Conservation (phyloP, 83 land plant species). For the Diphasiastrum complanatum region DNA sequence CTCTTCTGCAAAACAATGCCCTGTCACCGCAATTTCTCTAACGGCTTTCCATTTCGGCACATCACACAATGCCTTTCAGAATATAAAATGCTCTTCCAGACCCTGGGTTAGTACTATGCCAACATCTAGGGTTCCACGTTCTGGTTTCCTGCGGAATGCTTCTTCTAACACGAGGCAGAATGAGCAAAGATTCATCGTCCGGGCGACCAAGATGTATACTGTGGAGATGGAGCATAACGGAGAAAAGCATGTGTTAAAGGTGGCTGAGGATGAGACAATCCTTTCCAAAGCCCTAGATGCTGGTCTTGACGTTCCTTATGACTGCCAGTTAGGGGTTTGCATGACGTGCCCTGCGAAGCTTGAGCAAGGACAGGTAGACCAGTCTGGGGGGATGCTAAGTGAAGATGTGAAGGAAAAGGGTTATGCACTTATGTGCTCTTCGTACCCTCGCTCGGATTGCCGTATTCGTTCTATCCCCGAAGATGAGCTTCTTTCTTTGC, state of each 20-base stretch:
- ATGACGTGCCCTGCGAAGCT: conserved; percentile 96
- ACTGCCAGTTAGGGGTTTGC: conserved; percentile 95
- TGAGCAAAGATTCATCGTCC: no score
- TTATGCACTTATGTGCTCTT: conserved; percentile 67
- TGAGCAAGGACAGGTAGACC: conserved; percentile 60
- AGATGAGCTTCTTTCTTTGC: conserved; percentile 85
- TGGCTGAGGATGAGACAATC: conserved; percentile 68
- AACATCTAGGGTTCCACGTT: no score
- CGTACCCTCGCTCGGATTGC: conserved; percentile 85
- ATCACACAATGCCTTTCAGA: no score
- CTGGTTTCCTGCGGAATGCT: no score
- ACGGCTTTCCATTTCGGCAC: no score
- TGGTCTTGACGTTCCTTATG: conserved; percentile 75
- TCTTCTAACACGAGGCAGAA: no score
- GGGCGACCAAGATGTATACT: no score
- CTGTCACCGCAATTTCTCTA: no score
- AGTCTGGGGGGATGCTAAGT: conserved; percentile 89
- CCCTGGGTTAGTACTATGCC: no score
- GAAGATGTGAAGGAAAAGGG: conserved; percentile 85
- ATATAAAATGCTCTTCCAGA: no score
- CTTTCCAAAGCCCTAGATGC: conserved; percentile 64
- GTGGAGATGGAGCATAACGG: conserved; percentile 77
- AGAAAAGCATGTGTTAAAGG: conserved; percentile 45
- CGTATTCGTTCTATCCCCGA: conserved; percentile 76
- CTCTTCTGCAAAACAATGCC: no score